Conservation (phyloP, 164 flowering plant species). For the Nymphaea thermarum region DNA sequence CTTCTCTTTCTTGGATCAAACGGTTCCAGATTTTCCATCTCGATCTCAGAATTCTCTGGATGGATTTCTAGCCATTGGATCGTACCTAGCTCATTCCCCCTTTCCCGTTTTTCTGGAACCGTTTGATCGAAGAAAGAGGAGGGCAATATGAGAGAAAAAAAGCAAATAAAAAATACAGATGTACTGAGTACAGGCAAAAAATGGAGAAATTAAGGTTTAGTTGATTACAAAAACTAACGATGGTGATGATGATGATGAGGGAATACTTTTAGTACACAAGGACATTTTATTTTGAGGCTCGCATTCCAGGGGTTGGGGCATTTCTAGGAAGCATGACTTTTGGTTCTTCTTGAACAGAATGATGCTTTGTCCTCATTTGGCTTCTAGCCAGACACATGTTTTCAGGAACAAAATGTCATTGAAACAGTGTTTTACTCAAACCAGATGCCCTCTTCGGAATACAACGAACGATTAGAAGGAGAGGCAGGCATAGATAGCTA, state of each 20-base stretch:
- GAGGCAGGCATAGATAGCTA: too few species aligned
- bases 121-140: neutral
- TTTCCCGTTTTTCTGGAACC: neutral
- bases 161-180: neutral
- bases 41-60: neutral
- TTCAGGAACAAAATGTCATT: too few species aligned
- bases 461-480: too few species aligned
- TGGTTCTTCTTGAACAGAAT: too few species aligned
- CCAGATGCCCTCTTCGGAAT: too few species aligned
- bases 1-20: neutral
- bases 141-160: neutral
- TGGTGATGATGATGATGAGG: neutral
- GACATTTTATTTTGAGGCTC: too few species aligned
- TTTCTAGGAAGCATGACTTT: too few species aligned
- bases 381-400: too few species aligned
- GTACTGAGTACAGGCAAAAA: neutral
- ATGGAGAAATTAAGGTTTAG: neutral
- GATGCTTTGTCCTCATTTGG: too few species aligned
- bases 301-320: too few species aligned
- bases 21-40: neutral
- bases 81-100: neutral
- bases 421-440: too few species aligned
- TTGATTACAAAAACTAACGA: neutral
- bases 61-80: neutral
- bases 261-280: neutral